Evolutionary conservation across 441 rosid genomes (phyloP).

Genomic region (Populus hybrid): DNA sequence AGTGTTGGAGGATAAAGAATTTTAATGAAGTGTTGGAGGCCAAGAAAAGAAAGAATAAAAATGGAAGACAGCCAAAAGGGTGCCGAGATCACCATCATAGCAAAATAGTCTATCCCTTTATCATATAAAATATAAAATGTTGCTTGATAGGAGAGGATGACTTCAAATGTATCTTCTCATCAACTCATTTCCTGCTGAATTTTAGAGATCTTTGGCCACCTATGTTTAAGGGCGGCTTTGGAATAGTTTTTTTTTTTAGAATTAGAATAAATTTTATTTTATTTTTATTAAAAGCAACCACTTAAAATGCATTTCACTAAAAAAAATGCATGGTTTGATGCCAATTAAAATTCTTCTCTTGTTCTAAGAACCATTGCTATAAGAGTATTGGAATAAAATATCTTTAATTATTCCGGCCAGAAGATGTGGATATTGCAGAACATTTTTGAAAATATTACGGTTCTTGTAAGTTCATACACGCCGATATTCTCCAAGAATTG

Average conservation of each 20-base stretch:
- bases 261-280: no score
- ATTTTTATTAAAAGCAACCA: neutral
- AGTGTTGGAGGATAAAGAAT: conserved; percentile 18
- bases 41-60: conserved; percentile 10
- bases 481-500: no score
- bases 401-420: neutral
- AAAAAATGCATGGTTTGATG: neutral
- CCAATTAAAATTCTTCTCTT: neutral
- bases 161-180: neutral
- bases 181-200: no score
- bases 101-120: conserved; percentile 1
- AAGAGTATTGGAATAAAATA: neutral
- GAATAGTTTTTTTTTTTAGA: neutral
- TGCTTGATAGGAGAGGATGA: neutral
- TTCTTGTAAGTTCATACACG: no score
- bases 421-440: neutral
- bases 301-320: neutral
- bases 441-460: no score
- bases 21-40: neutral
- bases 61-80: conserved; percentile 26
- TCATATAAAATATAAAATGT: neutral
- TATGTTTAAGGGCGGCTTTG: neutral
- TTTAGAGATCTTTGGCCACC: neutral
- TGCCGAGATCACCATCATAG: conserved; percentile 17
- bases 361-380: neutral